Conservation (phyloP, 768 basidiomycete species). For the Filobasidium wieringae region DNA sequence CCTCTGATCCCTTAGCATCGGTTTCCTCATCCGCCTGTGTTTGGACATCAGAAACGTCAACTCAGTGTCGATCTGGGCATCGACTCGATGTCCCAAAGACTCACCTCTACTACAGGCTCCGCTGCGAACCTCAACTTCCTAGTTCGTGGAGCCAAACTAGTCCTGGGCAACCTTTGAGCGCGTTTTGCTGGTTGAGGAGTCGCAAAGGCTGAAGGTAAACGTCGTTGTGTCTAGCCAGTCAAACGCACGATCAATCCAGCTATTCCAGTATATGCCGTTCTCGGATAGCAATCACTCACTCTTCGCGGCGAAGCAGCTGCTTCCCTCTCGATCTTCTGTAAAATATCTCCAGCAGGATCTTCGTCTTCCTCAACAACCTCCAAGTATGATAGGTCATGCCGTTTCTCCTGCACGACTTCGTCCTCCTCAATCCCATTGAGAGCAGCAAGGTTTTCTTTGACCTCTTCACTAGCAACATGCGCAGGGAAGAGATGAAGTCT, state of each 20-base stretch:
- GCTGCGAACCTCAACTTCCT: conserved; percentile 2
- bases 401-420: conserved; percentile 1
- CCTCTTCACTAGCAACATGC: conserved; percentile 5
- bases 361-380: conserved; percentile 23
- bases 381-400: conserved; percentile 22
- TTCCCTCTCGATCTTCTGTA: not conserved
- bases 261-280: not conserved
- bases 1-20: too few species aligned
- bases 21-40: too few species aligned
- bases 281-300: not conserved
- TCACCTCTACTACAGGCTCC: not conserved
- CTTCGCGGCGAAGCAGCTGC: not conserved
- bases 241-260: not conserved
- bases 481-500: conserved; percentile 11
- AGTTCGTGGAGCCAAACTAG: conserved; percentile 13
- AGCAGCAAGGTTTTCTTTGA: conserved; percentile 17
- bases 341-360: not conserved
- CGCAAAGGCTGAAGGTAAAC: not conserved
- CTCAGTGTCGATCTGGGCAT: not conserved
- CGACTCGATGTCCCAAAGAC: not conserved
- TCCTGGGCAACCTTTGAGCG: conserved; percentile 5
- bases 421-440: conserved; percentile 11
- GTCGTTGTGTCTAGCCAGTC: not conserved
- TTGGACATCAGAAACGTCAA: too few species aligned
- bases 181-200: conserved; percentile 11